Percentiles rank a stretch among this genome's conserved stretches.
Evolutionary conservation across 1,284 basidiomycete species (phyloP).

Genomic region (Erythrobasidium hasegawianum): DNA sequence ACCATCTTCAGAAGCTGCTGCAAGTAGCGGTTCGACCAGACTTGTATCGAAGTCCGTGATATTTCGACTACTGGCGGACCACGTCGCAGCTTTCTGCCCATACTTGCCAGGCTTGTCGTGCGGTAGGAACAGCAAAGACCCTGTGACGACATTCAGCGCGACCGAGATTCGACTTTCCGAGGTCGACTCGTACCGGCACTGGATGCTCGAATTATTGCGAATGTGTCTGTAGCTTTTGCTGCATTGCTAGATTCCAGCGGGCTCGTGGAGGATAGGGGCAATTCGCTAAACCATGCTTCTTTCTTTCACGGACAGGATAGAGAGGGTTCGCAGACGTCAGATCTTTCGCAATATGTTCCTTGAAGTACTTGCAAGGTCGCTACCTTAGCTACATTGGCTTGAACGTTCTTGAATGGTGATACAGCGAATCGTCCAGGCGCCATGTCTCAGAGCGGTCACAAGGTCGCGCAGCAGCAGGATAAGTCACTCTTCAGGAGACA

Average conservation of each 20-base stretch:
- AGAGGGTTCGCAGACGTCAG: not conserved
- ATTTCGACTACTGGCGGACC: conserved; percentile 34
- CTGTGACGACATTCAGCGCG: conserved; percentile 25
- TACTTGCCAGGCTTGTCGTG: conserved; percentile 42
- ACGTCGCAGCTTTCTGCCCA: conserved; percentile 34
- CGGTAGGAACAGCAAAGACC: conserved; percentile 40
- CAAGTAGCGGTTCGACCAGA: conserved; percentile 41
- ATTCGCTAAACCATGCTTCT: conserved; percentile 41
- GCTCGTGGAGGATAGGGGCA: conserved; percentile 34
- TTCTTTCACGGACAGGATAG: conserved; percentile 29
- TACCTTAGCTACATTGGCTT: conserved; percentile 40
- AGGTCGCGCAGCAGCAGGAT: no score
- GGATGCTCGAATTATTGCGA: conserved; percentile 39
- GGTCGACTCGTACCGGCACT: conserved; percentile 22
- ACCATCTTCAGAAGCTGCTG: conserved; percentile 39
- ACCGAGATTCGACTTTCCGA: not conserved
- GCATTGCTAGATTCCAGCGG: conserved; percentile 36
- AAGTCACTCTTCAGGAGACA: no score
- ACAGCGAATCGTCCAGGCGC: conserved; percentile 3
- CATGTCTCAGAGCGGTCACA: not conserved
- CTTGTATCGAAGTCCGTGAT: conserved; percentile 42
- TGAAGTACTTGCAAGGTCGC: not conserved
- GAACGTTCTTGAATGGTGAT: conserved; percentile 43
- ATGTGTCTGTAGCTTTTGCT: conserved; percentile 34
- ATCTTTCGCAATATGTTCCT: no score